Evolutionary conservation across 2,329 filamentous ascomycete species (phyloP).

Genomic region (Nemania serpens): DNA sequence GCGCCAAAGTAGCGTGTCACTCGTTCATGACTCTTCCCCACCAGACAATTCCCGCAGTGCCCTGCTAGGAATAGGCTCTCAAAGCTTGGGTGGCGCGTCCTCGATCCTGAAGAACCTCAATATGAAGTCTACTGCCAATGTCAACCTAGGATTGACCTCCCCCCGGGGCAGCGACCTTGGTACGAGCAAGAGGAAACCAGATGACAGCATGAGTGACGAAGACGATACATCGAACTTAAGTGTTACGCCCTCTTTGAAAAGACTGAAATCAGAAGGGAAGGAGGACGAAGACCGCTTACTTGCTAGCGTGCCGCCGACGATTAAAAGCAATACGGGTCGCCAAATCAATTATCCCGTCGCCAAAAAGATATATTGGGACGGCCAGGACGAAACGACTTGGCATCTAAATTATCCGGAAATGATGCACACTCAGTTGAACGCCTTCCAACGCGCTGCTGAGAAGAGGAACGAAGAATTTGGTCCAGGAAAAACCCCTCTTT

Average conservation of each 20-base stretch:
- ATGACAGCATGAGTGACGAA: conserved; percentile 57
- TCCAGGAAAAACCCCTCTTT: conserved; percentile 56
- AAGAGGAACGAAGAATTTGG: conserved; percentile 58
- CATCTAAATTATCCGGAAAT: conserved; percentile 68
- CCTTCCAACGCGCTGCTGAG: conserved; percentile 58
- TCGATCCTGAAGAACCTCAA: conserved; percentile 50
- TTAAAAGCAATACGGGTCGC: conserved; percentile 55
- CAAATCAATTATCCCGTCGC: conserved; percentile 62
- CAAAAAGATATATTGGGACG: conserved; percentile 63
- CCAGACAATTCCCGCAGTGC: conserved; percentile 37
- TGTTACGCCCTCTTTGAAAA: conserved; percentile 58
- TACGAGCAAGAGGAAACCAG: conserved; percentile 62
- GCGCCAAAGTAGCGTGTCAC: conserved; percentile 23
- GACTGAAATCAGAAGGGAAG: conserved; percentile 57
- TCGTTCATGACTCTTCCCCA: conserved; percentile 17
- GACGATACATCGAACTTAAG: conserved; percentile 43
- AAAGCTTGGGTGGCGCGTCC: conserved; percentile 59
- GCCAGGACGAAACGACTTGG: conserved; percentile 58
- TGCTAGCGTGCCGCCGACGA: conserved; percentile 55
- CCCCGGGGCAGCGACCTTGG: conserved; percentile 44
- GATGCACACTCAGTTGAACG: conserved; percentile 62
- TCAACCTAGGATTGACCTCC: conserved; percentile 31
- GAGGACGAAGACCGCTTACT: conserved; percentile 54
- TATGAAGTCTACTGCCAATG: conserved; percentile 46
- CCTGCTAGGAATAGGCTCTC: conserved; percentile 47